Base-by-base conservation (phyloP, 306 rosid species). In the Ammopiptanthus mongolicus region DNA sequence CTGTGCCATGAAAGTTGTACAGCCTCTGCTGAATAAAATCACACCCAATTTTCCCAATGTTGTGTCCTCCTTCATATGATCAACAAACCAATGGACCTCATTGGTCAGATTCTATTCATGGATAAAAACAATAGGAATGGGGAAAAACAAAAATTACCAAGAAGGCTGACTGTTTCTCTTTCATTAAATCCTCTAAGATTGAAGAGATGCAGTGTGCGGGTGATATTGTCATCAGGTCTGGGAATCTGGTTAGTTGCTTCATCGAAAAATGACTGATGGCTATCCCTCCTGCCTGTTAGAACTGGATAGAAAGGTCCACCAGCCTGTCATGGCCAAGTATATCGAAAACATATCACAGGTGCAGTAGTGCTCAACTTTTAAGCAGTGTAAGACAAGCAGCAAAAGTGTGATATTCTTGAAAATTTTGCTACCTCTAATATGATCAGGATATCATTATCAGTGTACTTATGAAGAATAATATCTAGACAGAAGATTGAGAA, bases 221-320 rank as follows among this genome's bases (percentile, higher is more conserved):
- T 77, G 15, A 94, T 61, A 52, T 78, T 70, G 44, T 84, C 95
- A 56, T 91, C 90, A 4, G 96, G 96, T 25, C 81, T 85, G 1
- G 97, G 97, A 84, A 95, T 84, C 59, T 85, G 86, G 6, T 83
- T 80, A 68, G 68, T 65, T 66, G 97, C 97, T 28, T 86, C 87
- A 13, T 73, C 73, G 5, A 39, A 86, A 78, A 74, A 94, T 8
- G 97, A 86, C 56, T 50, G 77, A 25, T 14, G 70, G 76, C 93
- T 91, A 66, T 94, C 98, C 73, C 81, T 86, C 62, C 97, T 79
- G 22, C 95, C 96, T 0, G 96, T 91, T 67, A 88, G 73, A 59
- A 90, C 86, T 15, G 93, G 96, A 83, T 86, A 94, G 78, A 86
- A 94, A 15, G 98, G 97, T 1, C 97, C 97, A 59, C 97, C 96